Percentiles rank a stretch among this genome's conserved stretches.
phyloP scores from a whole-genome alignment of 2,329 filamentous ascomycete genomes.

The Pestalotiopsis sp. region DNA sequence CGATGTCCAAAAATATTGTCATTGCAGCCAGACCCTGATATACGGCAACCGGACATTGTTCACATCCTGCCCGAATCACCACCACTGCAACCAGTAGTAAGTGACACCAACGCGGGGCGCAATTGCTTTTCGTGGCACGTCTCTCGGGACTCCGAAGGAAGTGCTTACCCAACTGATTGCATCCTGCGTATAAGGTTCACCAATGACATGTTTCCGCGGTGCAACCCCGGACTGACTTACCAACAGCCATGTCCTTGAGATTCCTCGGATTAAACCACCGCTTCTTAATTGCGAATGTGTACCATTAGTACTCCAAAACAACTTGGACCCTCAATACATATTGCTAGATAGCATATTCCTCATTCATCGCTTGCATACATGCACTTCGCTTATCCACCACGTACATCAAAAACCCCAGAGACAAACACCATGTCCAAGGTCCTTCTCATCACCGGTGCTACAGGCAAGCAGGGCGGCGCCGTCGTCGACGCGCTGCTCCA shows the following conservation, averaged over 20 bases:
- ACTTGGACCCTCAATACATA: background rate
- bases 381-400: background rate
- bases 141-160: constrained; percentile 1
- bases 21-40: background rate
- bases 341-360: background rate
- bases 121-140: background rate
- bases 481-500: constrained; percentile 44
- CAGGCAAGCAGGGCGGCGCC: constrained; percentile 49
- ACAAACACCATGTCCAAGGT: constrained; percentile 29
- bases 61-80: background rate
- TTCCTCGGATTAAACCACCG: background rate
- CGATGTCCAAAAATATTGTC: background rate
- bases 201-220: background rate
- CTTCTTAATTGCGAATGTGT: background rate
- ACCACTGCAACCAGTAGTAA: background rate
- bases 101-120: background rate
- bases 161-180: background rate
- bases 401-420: background rate
- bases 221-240: background rate
- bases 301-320: background rate
- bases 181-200: background rate
- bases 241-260: background rate
- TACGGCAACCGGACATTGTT: background rate
- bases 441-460: constrained; percentile 48
- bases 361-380: background rate